Base-by-base conservation (phyloP, 768 basidiomycete genomes). In the Kwoniella mangroviensis region DNA sequence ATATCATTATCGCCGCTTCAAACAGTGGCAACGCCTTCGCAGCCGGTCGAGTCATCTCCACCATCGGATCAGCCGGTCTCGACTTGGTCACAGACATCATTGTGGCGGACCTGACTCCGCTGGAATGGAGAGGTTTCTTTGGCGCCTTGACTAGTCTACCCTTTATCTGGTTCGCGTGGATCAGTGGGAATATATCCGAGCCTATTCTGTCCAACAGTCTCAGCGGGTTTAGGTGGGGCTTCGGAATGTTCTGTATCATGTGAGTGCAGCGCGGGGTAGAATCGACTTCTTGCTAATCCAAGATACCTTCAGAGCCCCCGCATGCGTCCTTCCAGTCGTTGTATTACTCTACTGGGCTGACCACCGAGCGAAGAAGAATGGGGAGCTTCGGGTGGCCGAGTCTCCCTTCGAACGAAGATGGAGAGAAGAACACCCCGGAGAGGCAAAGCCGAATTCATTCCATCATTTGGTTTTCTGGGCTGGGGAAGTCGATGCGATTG, bases 111-210 rank as follows among this genome's bases (percentile, higher is more conserved):
- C 54, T 82, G 6, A 74, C 74, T 2, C 65, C 74, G 4, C 71
- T 82, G 6, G 68, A 79, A 59, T 82, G 75, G 73, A 71, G 81
- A 62, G 78, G 78, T 3, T 61, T 81, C 40, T 70, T 69, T 9
- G 67, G 65, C 40, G 76, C 70, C 4, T 22, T 75, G 17, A 45
- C 74, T 2, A 67, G 72, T 1, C 42, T 69, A 4, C 78, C 77
- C 0, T 81, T 75, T 63, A 69, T 81, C 57, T 28, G 71, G 21
- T 73, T 59, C 52, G 73, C 64, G 22, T 70, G 65, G 43, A 64
- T 78, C 54, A 68, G 62, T 19, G 67, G 71, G 34, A 26, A 61
- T n/a, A 79, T 79, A 40, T 53, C 63, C 34, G 42, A 58, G 13
- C 49, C 49, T 7, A 53, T 74, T 17, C 43, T 53, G 12, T 70